phyloP scores from a whole-genome alignment of 2,329 filamentous ascomycete genomes.

The Fonsecaea multimorphosa region DNA sequence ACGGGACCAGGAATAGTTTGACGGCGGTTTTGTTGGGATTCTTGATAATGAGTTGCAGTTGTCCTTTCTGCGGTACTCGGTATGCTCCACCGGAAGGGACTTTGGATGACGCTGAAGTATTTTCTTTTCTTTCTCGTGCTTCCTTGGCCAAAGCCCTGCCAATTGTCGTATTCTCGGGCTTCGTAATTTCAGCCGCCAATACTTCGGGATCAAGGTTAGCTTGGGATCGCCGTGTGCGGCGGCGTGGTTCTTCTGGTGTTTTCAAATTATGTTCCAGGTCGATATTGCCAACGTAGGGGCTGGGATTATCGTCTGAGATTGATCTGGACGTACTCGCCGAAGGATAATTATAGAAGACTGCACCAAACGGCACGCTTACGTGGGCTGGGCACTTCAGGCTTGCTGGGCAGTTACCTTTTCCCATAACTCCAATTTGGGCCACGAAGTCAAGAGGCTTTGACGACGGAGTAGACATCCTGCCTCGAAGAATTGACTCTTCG shows the following conservation, averaged over 20 bases:
- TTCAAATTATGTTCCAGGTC: constrained; percentile 83
- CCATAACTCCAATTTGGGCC: constrained; percentile 92
- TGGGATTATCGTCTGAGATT: constrained; percentile 81
- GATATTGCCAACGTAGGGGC: constrained; percentile 92
- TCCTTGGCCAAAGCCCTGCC: constrained; percentile 49
- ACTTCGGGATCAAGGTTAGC: constrained; percentile 33
- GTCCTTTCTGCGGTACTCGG: constrained; percentile 89
- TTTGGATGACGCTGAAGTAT: constrained; percentile 65
- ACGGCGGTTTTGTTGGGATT: constrained; percentile 98
- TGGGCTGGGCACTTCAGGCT: constrained; percentile 86
- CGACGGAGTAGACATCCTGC: constrained; percentile 94
- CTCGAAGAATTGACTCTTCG: constrained; percentile 92
- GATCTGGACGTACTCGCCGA: constrained; percentile 68
- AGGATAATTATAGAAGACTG: constrained; percentile 93
- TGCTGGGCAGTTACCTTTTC: constrained; percentile 84
- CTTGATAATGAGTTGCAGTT: constrained; percentile 95
- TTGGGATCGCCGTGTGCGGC: constrained; percentile 48
- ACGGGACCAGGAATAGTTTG: constrained; percentile 92
- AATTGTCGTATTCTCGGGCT: constrained; percentile 31
- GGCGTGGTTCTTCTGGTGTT: constrained; percentile 47
- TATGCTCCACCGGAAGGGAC: constrained; percentile 87
- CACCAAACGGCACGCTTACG: constrained; percentile 87
- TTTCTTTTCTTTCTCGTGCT: constrained; percentile 63
- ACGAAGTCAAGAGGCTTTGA: constrained; percentile 92
- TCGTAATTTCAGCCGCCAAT: constrained; percentile 27